These are phyloP conservation scores for Pseudogymnoascus sp. DNA, from an alignment of 2,329 filamentous ascomycete genomes.

Conservation along the genomic window DNA sequence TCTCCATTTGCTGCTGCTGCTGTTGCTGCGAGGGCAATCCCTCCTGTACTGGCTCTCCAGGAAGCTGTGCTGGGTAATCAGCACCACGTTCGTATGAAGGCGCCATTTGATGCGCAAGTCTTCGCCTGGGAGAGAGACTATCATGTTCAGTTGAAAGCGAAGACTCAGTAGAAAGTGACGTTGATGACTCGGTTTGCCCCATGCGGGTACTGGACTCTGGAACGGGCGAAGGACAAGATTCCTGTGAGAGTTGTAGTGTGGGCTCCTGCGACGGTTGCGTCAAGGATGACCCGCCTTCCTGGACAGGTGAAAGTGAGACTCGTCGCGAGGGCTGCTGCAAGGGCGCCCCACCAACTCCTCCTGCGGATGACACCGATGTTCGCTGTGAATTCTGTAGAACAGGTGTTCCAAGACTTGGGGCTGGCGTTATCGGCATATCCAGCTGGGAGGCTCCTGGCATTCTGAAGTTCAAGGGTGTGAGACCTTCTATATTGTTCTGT, in stretches of 20 bases:
- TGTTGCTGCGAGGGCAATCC: not conserved
- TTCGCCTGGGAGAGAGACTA: not conserved
- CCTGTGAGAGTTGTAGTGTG: not conserved
- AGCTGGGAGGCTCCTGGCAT: not conserved
- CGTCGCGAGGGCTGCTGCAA: not conserved
- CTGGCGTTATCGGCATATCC: not conserved
- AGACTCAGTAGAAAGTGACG: not conserved
- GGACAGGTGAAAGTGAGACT: not conserved
- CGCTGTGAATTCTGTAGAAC: not conserved
- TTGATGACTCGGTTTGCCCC: not conserved
- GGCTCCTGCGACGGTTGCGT: not conserved
- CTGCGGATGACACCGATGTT: not conserved
- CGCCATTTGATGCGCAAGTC: not conserved
- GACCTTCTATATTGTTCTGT: not conserved
- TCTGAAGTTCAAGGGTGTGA: not conserved
- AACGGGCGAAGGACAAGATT: not conserved
- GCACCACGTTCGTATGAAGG: not conserved
- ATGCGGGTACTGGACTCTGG: not conserved
- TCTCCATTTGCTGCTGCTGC: constrained; percentile 19
- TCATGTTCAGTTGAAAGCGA: not conserved
- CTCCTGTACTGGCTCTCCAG: not conserved
- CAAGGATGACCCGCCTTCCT: not conserved
- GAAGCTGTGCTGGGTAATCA: not conserved
- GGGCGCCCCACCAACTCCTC: not conserved
- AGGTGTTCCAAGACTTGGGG: not conserved